A percentile compares a stretch with the other conserved stretches of the same genome.
Conservation (phyloP, 805 yeast species). For the Myxozyma neglecta region DNA sequence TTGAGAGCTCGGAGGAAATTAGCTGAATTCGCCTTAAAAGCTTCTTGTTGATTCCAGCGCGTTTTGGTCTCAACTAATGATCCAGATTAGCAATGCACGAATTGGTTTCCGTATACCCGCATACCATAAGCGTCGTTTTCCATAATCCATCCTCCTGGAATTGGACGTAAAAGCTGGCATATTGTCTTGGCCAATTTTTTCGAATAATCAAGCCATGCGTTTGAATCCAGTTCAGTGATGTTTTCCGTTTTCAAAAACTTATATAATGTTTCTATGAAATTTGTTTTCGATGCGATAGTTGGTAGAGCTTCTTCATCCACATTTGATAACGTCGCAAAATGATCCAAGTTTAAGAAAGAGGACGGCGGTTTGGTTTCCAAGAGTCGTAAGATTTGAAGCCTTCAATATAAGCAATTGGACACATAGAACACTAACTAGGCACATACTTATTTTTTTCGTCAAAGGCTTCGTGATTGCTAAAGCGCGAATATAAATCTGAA, state of each 20-base stretch:
- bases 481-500: no score
- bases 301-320: background rate
- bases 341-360: background rate
- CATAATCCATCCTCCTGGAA: constrained; percentile 20
- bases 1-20: constrained; percentile 7
- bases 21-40: constrained; percentile 7
- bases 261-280: background rate
- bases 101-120: background rate
- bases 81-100: background rate
- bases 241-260: background rate
- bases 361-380: background rate
- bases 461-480: no score
- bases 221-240: background rate
- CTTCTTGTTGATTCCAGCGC: constrained; percentile 21
- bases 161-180: constrained; percentile 13
- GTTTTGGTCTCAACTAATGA: constrained; percentile 10
- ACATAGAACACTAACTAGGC: no score
- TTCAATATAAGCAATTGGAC: background rate
- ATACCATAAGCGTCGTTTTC: constrained; percentile 13
- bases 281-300: background rate
- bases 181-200: background rate
- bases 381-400: background rate
- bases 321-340: background rate
- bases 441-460: no score
- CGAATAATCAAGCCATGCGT: background rate